These are phyloP conservation scores for Lodderomyces orthopsilosis DNA, from an alignment of 1,139 yeast genomes.

Conservation along the genomic window DNA sequence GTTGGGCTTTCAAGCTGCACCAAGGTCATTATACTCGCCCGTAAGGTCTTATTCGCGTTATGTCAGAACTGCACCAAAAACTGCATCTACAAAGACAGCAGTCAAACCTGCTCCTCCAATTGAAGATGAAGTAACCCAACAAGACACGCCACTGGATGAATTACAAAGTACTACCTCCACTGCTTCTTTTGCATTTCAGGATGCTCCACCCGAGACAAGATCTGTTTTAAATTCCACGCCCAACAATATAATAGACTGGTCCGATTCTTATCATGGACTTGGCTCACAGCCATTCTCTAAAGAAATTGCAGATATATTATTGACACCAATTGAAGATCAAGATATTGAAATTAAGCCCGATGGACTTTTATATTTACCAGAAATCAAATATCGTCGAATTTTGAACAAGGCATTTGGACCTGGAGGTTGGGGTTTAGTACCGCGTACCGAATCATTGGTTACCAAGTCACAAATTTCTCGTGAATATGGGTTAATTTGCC, in stretches of 20 bases:
- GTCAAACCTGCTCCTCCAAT: constrained; percentile 4
- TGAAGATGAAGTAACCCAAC: constrained; percentile 4
- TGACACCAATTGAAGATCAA: constrained; percentile 56
- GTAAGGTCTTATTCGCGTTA: constrained; percentile 6
- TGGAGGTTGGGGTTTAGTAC: constrained; percentile 98
- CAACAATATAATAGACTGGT: constrained; percentile 50
- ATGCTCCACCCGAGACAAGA: constrained; percentile 13
- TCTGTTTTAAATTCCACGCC: background rate
- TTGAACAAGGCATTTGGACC: constrained; percentile 93
- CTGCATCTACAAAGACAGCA: constrained; percentile 3
- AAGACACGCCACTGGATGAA: background rate
- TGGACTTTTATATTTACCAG: constrained; percentile 87
- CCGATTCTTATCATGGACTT: constrained; percentile 76
- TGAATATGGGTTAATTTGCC: constrained; percentile 84
- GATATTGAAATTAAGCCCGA: constrained; percentile 96
- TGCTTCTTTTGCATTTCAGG: constrained; percentile 17
- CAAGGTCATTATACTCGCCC: background rate
- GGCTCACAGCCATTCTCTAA: constrained; percentile 72
- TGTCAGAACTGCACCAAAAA: constrained; percentile 7
- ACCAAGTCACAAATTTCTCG: constrained; percentile 66
- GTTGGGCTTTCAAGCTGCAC: constrained; percentile 2
- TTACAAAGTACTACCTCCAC: background rate
- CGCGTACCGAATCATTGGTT: constrained; percentile 80
- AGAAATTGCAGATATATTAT: constrained; percentile 56
- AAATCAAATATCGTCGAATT: constrained; percentile 88